phyloP scores from a whole-genome alignment of 2,329 filamentous ascomycete genomes.

The Colletotrichum spaethianum region DNA sequence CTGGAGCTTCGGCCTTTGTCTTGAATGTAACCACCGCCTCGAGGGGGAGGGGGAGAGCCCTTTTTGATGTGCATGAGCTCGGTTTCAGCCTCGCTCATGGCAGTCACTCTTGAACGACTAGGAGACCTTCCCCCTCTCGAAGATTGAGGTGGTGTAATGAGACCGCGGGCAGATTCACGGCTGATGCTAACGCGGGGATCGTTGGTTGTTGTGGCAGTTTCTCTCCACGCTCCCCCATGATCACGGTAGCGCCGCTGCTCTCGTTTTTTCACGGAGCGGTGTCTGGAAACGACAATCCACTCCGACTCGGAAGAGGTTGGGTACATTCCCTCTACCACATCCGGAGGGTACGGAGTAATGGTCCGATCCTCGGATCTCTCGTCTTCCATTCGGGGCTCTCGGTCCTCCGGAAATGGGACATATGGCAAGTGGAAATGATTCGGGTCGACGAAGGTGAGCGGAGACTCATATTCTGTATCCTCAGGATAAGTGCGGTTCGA shows the following conservation, averaged over 20 bases:
- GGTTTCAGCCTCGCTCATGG: conserved; percentile 58
- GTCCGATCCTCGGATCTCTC: conserved; percentile 45
- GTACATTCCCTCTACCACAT: conserved; percentile 1
- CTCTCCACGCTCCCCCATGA: conserved; percentile 61
- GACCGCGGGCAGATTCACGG: conserved; percentile 55
- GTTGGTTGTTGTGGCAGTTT: conserved; percentile 51
- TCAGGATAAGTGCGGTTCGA: conserved; percentile 45
- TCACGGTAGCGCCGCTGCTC: conserved; percentile 59
- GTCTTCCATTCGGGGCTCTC: conserved; percentile 18
- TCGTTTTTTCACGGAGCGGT: conserved; percentile 58
- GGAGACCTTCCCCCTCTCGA: conserved; percentile 43
- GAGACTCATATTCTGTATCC: conserved; percentile 49
- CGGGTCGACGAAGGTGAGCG: conserved; percentile 50
- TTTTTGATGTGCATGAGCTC: conserved; percentile 59
- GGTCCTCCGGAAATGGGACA: conserved; percentile 42
- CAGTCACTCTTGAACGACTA: conserved; percentile 49
- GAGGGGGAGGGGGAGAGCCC: conserved; percentile 51
- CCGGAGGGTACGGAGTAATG: conserved; percentile 46
- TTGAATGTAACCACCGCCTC: conserved; percentile 47
- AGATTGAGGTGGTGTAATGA: conserved; percentile 47
- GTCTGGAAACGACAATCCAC: conserved; percentile 50
- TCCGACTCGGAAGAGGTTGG: conserved; percentile 38
- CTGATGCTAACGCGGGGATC: conserved; percentile 60
- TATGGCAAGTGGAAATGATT: conserved; percentile 57
- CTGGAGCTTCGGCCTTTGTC: conserved; percentile 44